Percentiles rank a stretch among this genome's conserved stretches.
These are phyloP conservation scores for Geotrichum carabidarum DNA, from an alignment of 1,139 yeast genomes.

Conservation along the genomic window DNA sequence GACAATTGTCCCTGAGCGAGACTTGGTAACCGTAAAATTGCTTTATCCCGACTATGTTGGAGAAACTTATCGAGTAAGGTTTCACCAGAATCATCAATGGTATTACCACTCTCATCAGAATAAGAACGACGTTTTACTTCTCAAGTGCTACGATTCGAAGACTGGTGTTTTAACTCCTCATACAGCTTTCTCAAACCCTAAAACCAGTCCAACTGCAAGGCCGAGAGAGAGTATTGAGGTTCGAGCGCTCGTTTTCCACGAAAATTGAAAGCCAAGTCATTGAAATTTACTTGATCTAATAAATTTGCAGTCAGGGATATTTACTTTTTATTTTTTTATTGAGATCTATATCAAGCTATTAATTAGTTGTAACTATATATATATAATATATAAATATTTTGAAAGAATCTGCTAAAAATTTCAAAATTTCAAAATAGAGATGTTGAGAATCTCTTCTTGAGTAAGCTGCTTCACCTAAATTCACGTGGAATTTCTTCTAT, in stretches of 20 bases:
- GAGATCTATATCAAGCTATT: too few relatives aligned
- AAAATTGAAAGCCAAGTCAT: too few relatives aligned
- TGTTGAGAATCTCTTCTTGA: too few relatives aligned
- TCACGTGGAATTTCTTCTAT: too few relatives aligned
- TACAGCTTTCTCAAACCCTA: slow-evolving; percentile 28
- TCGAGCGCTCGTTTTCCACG: slow-evolving; percentile 23
- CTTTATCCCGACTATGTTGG: slow-evolving; percentile 25
- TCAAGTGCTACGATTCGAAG: slow-evolving; percentile 29
- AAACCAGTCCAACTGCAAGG: slow-evolving; percentile 21
- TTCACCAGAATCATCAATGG: slow-evolving; percentile 24
- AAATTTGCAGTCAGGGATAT: too few relatives aligned
- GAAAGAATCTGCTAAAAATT: too few relatives aligned
- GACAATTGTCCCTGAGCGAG: slow-evolving; percentile 19
- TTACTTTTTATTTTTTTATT: too few relatives aligned
- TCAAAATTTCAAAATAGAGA: too few relatives aligned
- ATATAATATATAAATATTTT: too few relatives aligned
- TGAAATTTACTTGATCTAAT: too few relatives aligned
- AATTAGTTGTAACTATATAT: too few relatives aligned
- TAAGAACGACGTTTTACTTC: slow-evolving; percentile 24
- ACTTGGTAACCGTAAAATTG: slow-evolving; percentile 24
- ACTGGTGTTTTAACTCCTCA: slow-evolving; percentile 25
- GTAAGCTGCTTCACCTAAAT: too few relatives aligned
- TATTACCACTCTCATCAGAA: slow-evolving; percentile 25
- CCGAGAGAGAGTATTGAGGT: slow-evolving; percentile 30
- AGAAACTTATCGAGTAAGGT: slow-evolving; percentile 25